Evolutionary conservation across 306 rosid species (phyloP).

Genomic region (Acacia crassicarpa): DNA sequence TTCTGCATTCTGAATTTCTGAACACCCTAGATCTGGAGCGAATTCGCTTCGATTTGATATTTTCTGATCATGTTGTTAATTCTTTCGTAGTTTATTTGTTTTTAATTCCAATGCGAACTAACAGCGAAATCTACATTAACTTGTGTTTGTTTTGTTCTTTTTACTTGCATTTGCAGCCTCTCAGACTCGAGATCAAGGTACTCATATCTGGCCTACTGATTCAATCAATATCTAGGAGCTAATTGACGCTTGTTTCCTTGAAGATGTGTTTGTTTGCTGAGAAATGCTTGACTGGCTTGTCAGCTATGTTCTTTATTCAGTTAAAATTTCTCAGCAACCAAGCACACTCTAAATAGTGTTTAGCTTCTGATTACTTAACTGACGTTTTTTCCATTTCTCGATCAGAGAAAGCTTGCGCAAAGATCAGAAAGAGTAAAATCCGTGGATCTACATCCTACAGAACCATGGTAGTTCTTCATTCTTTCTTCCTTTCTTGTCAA

Average conservation of each 20-base stretch:
- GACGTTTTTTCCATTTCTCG: slow-evolving; percentile 24
- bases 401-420: slow-evolving; percentile 64
- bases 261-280: not conserved
- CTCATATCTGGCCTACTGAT: slow-evolving; percentile 2
- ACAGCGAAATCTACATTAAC: slow-evolving; percentile 43
- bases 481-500: not conserved
- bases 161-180: slow-evolving; percentile 74
- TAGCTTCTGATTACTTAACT: slow-evolving; percentile 28
- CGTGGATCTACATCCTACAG: slow-evolving; percentile 99
- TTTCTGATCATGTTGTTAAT: slow-evolving; percentile 9
- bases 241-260: slow-evolving; percentile 11
- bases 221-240: slow-evolving; percentile 25
- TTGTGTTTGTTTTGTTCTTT: slow-evolving; percentile 26
- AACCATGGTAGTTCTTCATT: slow-evolving; percentile 82
- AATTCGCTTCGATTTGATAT: slow-evolving; percentile 47
- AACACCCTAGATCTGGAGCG: slow-evolving; percentile 66
- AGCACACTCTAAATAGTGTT: slow-evolving; percentile 5
- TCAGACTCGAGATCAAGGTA: slow-evolving; percentile 99
- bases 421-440: slow-evolving; percentile 87
- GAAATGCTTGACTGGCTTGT: slow-evolving; percentile 15
- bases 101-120: slow-evolving; percentile 59
- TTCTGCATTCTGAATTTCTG: slow-evolving; percentile 33
- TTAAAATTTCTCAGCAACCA: slow-evolving; percentile 27
- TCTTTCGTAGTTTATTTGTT: slow-evolving; percentile 23
- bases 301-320: not conserved